phyloP scores from a whole-genome alignment of 352 stramenopile genomes.

The Globisporangium nagaii region DNA sequence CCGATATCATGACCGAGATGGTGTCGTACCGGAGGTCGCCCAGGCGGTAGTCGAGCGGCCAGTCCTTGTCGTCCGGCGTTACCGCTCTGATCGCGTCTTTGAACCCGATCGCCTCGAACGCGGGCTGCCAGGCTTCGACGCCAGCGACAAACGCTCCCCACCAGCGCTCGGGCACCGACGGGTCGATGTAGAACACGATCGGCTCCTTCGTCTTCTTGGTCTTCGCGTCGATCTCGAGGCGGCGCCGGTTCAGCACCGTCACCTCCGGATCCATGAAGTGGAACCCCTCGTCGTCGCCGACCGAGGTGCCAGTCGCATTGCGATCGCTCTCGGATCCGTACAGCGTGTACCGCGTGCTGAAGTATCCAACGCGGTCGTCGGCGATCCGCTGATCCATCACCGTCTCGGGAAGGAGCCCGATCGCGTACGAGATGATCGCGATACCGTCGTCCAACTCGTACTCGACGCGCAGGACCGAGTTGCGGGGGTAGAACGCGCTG shows the following conservation, averaged over 20 bases:
- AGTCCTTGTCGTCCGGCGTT: constrained; percentile 58
- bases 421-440: constrained; percentile 59
- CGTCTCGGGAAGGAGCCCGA: constrained; percentile 61
- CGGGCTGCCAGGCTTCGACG: constrained; percentile 68
- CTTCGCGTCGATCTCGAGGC: constrained; percentile 39
- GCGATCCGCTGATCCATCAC: constrained; percentile 45
- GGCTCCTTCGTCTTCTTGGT: constrained; percentile 36
- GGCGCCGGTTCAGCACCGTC: constrained; percentile 66
- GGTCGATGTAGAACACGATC: constrained; percentile 82
- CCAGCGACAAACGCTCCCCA: constrained; percentile 48
- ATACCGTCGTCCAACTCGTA: constrained; percentile 61
- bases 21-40: constrained; percentile 83
- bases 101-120: constrained; percentile 75
- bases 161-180: constrained; percentile 69
- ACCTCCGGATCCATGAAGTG: constrained; percentile 51
- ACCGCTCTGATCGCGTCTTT: constrained; percentile 65
- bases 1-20: constrained; percentile 83
- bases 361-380: constrained; percentile 83
- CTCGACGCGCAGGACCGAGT: constrained; percentile 67
- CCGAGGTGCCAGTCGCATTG: no score
- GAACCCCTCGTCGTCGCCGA: constrained; percentile 24
- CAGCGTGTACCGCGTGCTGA: constrained; percentile 53
- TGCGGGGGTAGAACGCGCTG: constrained; percentile 48
- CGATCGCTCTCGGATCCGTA: constrained; percentile 38
- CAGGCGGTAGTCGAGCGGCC: constrained; percentile 74